Evolutionary conservation across 2,329 filamentous ascomycete species (phyloP), one percentile per base, ranked within the genome.

Genomic region (Cyanodermella asteris): DNA sequence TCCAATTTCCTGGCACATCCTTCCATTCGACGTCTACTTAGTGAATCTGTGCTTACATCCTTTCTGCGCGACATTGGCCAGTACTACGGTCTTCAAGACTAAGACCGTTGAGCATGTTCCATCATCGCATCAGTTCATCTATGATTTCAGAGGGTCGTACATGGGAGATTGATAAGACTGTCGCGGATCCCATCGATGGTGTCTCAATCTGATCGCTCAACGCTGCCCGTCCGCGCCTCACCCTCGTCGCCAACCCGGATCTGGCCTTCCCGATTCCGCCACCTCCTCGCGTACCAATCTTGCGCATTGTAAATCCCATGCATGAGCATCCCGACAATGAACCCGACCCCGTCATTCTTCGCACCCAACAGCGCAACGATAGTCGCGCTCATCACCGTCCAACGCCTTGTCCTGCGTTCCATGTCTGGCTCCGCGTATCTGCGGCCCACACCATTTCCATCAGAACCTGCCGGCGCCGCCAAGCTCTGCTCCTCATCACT

Each of bases 341-440:
- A 91, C 0, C 84, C 84, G 5, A 91, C 64, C 0, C 72, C 81
- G 47, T 91, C 82, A 41, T 93, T 94, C 45, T 69, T 74, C 39
- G 91, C 91, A 0, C 78, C 80, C 24, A 94, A 48, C 27, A 91
- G 61, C 3, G 73, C 64, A 0, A 76, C 81, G 6, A 78, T 68
- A 0, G 84, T 94, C 32, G 82, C 72, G 30, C 91, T 59, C 81
- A 93, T 90, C 1, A 91, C 72, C 13, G 69, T 76, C 75, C 78
- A 91, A 29, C 81, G 60, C 44, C 78, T 67, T 28, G 61, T 62
- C 22, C 69, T 61, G 47, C 87, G 76, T 25, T 64, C 54, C 10
- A 80, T 71, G 2, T 60, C 64, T 3, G 75, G 44, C 6, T 57
- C 51, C 12, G 61, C 55, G 15, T 61, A 53, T 13, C 41, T 49